These are phyloP conservation scores for Pyrenula aspistea DNA, from an alignment of 495 filamentous ascomycete genomes.

Conservation along the genomic window DNA sequence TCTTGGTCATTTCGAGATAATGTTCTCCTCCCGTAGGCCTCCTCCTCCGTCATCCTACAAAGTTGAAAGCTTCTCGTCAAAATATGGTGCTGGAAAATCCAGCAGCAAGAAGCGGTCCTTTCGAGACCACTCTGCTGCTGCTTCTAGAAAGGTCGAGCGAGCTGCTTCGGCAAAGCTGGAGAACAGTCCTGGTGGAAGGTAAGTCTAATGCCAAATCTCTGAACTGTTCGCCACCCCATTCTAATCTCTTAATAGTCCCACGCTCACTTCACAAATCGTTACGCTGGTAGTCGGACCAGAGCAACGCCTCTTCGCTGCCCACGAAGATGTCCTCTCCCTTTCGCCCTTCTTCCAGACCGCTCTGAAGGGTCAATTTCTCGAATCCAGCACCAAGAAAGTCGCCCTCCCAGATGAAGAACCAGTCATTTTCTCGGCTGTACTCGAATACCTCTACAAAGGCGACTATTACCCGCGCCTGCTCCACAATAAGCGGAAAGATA, in stretches of 20 bases:
- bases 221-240: background rate
- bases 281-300: constrained; percentile 69
- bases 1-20: constrained; percentile 2
- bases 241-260: constrained; percentile 40
- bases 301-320: constrained; percentile 77
- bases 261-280: constrained; percentile 64
- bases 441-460: constrained; percentile 90
- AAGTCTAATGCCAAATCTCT: constrained; percentile 7
- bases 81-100: constrained; percentile 33
- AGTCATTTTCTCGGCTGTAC: constrained; percentile 78
- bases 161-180: constrained; percentile 1
- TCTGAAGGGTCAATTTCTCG: constrained; percentile 50
- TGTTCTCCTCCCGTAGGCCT: constrained; percentile 20
- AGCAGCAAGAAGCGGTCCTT: constrained; percentile 18
- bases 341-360: constrained; percentile 61
- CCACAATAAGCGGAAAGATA: constrained; percentile 53
- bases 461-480: constrained; percentile 76
- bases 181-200: constrained; percentile 28
- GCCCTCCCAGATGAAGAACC: constrained; percentile 75
- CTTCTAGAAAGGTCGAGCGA: constrained; percentile 6
- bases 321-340: constrained; percentile 68
- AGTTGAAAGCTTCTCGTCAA: constrained; percentile 27
- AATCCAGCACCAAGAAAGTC: constrained; percentile 54
- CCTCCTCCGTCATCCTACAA: constrained; percentile 13
- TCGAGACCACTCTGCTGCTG: constrained; percentile 15